Base-by-base conservation (phyloP, 768 basidiomycete species). In the Tricholoma sp. region DNA sequence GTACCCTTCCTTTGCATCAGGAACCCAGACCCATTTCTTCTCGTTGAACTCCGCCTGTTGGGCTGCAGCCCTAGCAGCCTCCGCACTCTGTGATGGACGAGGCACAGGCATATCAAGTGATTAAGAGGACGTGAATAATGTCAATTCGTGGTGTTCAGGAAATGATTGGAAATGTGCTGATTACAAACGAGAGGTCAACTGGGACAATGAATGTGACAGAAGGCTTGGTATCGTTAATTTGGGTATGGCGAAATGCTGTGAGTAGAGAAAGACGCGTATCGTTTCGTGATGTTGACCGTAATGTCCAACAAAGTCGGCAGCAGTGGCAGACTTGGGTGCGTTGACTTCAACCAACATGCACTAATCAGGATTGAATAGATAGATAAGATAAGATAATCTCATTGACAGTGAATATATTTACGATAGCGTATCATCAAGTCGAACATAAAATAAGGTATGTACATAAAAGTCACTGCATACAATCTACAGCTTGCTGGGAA, bases 21-120 rank as follows among this genome's bases (percentile, higher is more conserved):
- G 93, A 24, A 95, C 89, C 96, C 96, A 98, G 6, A 98, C 94
- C 91, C 95, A 96, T 76, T 88, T 91, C 87, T 95, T 97, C 80
- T 94, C 93, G 69, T 94, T 95, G 72, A 94, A 96, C 71, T 95
- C 93, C 9, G 93, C 92, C 68, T 94, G 91, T n/a, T 88, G 82
- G 17, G 92, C 94, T 18, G 93, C 92, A 15, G 85, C 87, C 53
- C 87, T 78, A 7, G 93, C 89, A 39, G 87, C 88, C 69, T 94
- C 93, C 47, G 77, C 79, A 59, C 74, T 79, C 57, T 78, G 80
- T 41, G 83, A 79, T 50, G 68, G 74, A 42, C 76, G 73, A 58
- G 76, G 74, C 54, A 71, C 72, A 60, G 77, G 77, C 83, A 85
- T 85, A 18, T 51, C 18, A 29, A 33, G 32, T 57, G 24, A n/a